Evolutionary conservation across 169 alveolate genomes (phyloP).

Genomic region (Neospora caninum): DNA sequence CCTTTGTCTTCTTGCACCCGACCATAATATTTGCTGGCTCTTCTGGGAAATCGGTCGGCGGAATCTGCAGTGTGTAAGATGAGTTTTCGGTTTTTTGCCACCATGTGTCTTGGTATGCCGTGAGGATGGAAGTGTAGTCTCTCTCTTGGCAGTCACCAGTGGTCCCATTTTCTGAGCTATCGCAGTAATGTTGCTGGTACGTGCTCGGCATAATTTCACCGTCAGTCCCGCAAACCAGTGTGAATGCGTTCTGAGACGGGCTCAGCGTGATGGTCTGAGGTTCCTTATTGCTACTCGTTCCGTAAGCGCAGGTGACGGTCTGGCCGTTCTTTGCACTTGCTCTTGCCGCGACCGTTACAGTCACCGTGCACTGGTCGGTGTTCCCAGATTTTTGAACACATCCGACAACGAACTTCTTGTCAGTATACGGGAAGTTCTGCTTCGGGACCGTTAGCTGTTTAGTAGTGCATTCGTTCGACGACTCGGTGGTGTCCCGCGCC

Average conservation of each 20-base stretch:
- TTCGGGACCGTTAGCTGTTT: background rate
- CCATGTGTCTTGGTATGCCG: background rate
- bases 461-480: background rate
- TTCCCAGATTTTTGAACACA: background rate
- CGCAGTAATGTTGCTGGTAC: background rate
- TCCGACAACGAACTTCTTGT: background rate
- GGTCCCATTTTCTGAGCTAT: background rate
- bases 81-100: background rate
- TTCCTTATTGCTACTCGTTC: background rate
- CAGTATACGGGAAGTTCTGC: background rate
- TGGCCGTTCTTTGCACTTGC: background rate
- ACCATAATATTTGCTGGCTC: background rate
- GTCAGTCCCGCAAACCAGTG: background rate
- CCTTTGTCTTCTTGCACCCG: background rate
- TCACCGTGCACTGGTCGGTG: background rate
- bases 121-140: background rate
- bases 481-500: background rate
- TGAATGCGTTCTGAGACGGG: background rate
- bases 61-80: background rate
- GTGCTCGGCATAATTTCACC: background rate
- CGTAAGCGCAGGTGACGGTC: conserved; percentile 2
- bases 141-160: background rate
- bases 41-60: background rate
- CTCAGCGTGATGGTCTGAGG: background rate
- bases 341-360: background rate